Percentiles rank a stretch among this genome's conserved stretches.
These are phyloP conservation scores for Exutisphaerella laricina DNA, from an alignment of 2,329 filamentous ascomycete genomes.

Conservation along the genomic window DNA sequence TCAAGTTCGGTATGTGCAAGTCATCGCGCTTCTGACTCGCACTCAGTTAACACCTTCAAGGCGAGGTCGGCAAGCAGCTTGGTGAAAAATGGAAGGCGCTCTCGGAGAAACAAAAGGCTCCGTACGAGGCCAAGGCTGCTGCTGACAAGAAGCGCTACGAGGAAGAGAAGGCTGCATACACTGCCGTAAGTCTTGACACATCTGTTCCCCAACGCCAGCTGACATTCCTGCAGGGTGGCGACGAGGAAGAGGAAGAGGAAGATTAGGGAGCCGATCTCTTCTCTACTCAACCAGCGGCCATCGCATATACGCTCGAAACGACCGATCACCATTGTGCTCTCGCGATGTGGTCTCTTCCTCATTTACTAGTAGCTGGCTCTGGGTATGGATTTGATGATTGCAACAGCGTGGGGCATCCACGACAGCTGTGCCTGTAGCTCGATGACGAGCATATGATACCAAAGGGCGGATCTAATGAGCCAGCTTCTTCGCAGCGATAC, in stretches of 20 bases:
- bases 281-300: not conserved
- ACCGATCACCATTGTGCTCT: too few relatives aligned
- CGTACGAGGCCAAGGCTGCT: conserved; percentile 95
- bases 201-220: conserved; percentile 9
- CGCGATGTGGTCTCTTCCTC: not conserved
- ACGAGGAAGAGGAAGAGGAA: conserved; percentile 37
- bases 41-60: conserved; percentile 38
- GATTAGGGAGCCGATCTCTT: conserved; percentile 19
- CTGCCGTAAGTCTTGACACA: conserved; percentile 54
- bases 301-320: too few relatives aligned
- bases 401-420: conserved; percentile 11
- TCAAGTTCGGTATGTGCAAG: conserved; percentile 82
- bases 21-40: not conserved
- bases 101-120: conserved; percentile 82
- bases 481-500: conserved; percentile 16
- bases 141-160: conserved; percentile 99
- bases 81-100: conserved; percentile 99
- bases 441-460: conserved; percentile 20
- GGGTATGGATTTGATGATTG: conserved; percentile 9
- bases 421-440: conserved; percentile 19
- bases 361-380: conserved; percentile 6
- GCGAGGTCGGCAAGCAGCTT: conserved; percentile 95
- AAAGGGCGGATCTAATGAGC: conserved; percentile 14
- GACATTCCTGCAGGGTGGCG: conserved; percentile 28
- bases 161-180: conserved; percentile 92